Percentiles rank a stretch among this genome's conserved stretches.
phyloP scores from a whole-genome alignment of 2,329 filamentous ascomycete species.

The Dactylellina sp. region DNA sequence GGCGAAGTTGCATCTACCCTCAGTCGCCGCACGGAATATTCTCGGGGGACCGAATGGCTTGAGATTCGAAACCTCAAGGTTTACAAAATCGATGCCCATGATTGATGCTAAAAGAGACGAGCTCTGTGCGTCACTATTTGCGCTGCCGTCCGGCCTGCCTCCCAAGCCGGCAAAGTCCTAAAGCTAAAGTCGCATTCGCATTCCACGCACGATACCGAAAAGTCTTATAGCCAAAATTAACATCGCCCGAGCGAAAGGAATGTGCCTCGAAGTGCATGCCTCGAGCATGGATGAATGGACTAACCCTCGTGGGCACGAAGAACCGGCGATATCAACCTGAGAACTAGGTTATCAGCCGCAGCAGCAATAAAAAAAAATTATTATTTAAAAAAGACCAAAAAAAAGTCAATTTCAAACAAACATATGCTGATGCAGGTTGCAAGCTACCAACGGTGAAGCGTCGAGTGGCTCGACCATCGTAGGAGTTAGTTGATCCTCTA shows the following conservation, averaged over 20 bases:
- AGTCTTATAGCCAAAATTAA: constrained; percentile 22
- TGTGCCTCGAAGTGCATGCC: constrained; percentile 14
- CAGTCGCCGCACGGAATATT: constrained; percentile 8
- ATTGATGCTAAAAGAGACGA: constrained; percentile 19
- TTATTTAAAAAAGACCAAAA: too few relatives aligned
- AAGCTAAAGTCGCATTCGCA: too few relatives aligned
- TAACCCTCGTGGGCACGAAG: background rate
- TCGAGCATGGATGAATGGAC: background rate
- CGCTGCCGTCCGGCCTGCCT: constrained; percentile 4
- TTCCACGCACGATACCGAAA: constrained; percentile 19
- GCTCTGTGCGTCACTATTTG: constrained; percentile 18
- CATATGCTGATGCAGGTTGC: too few relatives aligned
- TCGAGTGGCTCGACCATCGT: background rate
- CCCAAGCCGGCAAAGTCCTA: constrained; percentile 23
- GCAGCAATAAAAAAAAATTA: too few relatives aligned
- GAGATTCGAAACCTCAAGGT: constrained; percentile 14
- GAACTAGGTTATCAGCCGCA: constrained; percentile 43
- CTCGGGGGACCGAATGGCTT: constrained; percentile 8
- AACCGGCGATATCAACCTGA: constrained; percentile 26
- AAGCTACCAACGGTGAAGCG: background rate
- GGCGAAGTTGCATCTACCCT: too few relatives aligned
- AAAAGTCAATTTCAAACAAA: too few relatives aligned
- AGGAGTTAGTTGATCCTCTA: background rate
- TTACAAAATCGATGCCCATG: background rate
- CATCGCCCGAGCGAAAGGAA: constrained; percentile 13